These are phyloP conservation scores for Vicia sativa DNA, from an alignment of 306 rosid genomes.

Conservation along the genomic window DNA sequence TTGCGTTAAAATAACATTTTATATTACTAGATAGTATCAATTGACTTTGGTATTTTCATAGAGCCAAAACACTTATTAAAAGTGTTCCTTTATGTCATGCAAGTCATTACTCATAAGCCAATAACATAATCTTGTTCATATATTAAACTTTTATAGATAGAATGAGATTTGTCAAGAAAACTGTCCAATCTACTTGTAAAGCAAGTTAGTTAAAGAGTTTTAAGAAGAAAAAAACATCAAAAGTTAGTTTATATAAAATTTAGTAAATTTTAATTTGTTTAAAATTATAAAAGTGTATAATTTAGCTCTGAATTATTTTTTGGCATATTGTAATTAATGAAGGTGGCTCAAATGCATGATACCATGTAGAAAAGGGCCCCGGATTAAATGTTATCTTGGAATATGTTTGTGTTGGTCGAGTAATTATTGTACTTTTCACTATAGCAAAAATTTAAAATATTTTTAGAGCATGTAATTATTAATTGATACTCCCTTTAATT, in stretches of 20 bases:
- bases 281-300: no score
- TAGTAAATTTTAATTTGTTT: no score
- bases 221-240: no score
- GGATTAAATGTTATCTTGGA: no score
- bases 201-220: neutral
- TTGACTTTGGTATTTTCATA: conserved; percentile 15
- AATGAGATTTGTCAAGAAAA: no score
- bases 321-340: neutral
- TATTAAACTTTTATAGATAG: neutral
- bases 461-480: no score
- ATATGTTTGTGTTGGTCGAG: no score
- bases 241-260: no score
- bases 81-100: conserved; percentile 11
- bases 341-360: conserved; percentile 38
- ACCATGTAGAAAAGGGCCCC: conserved; percentile 14
- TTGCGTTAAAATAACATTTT: neutral
- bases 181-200: neutral
- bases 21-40: neutral
- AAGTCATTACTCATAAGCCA: neutral
- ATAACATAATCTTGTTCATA: neutral
- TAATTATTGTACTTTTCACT: no score
- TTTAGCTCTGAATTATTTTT: neutral
- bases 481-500: no score
- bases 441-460: no score
- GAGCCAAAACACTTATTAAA: conserved; percentile 13